A percentile compares a stretch with the other conserved stretches of the same genome.
These are phyloP conservation scores for Diaporthe vexans DNA, from an alignment of 2,329 filamentous ascomycete species.

Conservation along the genomic window DNA sequence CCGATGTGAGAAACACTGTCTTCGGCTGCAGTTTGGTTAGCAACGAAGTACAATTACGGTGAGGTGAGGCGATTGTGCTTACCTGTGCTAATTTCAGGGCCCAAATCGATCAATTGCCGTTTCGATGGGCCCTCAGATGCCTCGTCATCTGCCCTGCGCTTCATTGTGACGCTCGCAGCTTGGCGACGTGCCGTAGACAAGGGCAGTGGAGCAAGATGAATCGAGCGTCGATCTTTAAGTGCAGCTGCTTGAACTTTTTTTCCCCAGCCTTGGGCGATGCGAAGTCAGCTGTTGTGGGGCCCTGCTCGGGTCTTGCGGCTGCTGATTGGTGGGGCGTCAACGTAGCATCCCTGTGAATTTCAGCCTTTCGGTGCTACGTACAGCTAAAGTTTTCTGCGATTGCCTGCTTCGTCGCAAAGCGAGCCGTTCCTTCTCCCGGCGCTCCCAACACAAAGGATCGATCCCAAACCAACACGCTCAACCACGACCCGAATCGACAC, in stretches of 20 bases:
- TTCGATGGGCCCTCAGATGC: conserved; percentile 10
- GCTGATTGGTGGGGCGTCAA: background rate
- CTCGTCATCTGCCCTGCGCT: conserved; percentile 35
- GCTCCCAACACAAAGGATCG: conserved; percentile 10
- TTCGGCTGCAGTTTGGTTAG: conserved; percentile 33
- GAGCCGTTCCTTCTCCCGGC: conserved; percentile 4
- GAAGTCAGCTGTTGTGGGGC: conserved; percentile 10
- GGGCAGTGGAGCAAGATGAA: conserved; percentile 11
- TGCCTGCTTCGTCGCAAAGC: conserved; percentile 32
- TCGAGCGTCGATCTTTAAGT: conserved; percentile 6
- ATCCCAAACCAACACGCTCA: background rate
- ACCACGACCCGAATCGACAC: background rate
- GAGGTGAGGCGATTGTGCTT: background rate
- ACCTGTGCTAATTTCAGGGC: conserved; percentile 29
- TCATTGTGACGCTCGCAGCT: conserved; percentile 34
- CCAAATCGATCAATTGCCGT: conserved; percentile 8
- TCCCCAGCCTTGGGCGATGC: conserved; percentile 20
- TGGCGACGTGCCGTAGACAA: conserved; percentile 3
- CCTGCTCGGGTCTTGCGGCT: background rate
- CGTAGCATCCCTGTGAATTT: conserved; percentile 21
- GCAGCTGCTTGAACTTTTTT: conserved; percentile 14
- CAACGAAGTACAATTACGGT: background rate
- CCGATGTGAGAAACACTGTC: conserved; percentile 29
- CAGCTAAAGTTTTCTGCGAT: conserved; percentile 36
- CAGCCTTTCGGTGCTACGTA: conserved; percentile 30